These are phyloP conservation scores for Tarenaya hassleriana DNA, from an alignment of 345 rosid species.

Conservation along the genomic window DNA sequence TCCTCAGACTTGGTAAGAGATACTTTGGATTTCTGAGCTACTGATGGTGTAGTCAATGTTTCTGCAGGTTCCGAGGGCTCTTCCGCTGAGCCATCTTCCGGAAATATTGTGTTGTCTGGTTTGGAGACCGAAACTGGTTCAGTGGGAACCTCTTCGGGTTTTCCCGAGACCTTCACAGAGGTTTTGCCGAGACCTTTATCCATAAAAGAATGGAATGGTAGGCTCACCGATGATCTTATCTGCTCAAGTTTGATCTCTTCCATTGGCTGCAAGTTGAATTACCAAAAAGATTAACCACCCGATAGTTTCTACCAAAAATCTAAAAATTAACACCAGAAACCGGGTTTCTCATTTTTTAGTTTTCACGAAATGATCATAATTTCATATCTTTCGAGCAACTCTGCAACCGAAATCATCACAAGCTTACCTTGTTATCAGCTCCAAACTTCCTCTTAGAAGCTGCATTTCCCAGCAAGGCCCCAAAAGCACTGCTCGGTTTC, in stretches of 20 bases:
- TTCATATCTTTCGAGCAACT: neutral
- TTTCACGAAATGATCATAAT: neutral
- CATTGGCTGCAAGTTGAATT: conserved; percentile 36
- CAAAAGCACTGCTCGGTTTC: conserved; percentile 56
- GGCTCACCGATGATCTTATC: conserved; percentile 52
- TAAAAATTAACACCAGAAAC: too few species aligned
- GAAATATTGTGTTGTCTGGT: conserved; percentile 34
- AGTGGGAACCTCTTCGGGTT: conserved; percentile 6
- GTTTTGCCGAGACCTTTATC: conserved; percentile 30
- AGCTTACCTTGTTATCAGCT: conserved; percentile 41
- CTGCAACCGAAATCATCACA: neutral
- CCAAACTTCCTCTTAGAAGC: conserved; percentile 42
- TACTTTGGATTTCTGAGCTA: neutral
- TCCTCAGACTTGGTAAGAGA: conserved; percentile 11
- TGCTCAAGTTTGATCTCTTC: conserved; percentile 52
- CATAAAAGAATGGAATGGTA: conserved; percentile 46
- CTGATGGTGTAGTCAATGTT: too few species aligned
- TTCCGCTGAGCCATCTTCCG: conserved; percentile 22
- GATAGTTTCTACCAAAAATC: too few species aligned
- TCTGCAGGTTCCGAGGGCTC: conserved; percentile 1
- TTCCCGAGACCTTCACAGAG: too few species aligned
- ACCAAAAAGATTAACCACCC: conserved; percentile 15
- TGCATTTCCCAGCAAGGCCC: conserved; percentile 42
- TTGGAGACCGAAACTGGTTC: conserved; percentile 28
- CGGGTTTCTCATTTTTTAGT: too few species aligned